Percentiles rank a stretch among this genome's conserved stretches.
phyloP scores from a whole-genome alignment of 257 asterid species.

The Nemophila menziesii region DNA sequence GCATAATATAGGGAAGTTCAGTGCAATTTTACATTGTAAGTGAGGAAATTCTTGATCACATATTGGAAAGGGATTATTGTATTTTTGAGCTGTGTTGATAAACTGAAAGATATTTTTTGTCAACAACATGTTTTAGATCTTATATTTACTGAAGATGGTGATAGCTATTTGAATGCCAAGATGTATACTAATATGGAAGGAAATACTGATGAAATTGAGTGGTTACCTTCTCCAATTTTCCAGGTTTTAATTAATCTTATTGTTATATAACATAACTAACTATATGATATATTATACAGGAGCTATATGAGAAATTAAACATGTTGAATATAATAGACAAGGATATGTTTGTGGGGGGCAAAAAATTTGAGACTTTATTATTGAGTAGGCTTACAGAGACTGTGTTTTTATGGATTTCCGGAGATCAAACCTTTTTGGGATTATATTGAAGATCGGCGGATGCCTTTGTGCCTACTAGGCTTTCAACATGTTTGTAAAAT shows the following conservation, averaged over 20 bases:
- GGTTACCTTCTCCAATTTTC: slow-evolving; percentile 91
- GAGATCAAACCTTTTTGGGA: slow-evolving; percentile 96
- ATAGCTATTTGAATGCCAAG: slow-evolving; percentile 77
- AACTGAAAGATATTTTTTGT: slow-evolving; percentile 93
- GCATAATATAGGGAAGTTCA: too few species aligned
- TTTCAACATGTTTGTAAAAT: slow-evolving; percentile 68
- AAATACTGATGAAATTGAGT: slow-evolving; percentile 66
- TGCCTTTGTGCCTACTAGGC: slow-evolving; percentile 77
- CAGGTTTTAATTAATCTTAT: slow-evolving; percentile 46
- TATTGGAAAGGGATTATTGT: too few species aligned
- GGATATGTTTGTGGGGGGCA: slow-evolving; percentile 95
- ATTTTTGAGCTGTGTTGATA: slow-evolving; percentile 63
- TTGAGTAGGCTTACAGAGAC: slow-evolving; percentile 97
- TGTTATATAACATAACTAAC: too few species aligned
- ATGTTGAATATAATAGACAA: slow-evolving; percentile 76
- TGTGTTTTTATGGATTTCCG: slow-evolving; percentile 88
- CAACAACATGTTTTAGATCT: slow-evolving; percentile 94
- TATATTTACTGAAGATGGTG: slow-evolving; percentile 94
- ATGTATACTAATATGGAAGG: slow-evolving; percentile 78
- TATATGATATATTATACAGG: slow-evolving; percentile 61
- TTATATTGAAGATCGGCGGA: slow-evolving; percentile 83
- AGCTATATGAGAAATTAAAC: slow-evolving; percentile 75
- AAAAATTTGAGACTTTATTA: slow-evolving; percentile 79
- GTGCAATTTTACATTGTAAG: too few species aligned
- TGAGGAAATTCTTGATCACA: too few species aligned